Evolutionary conservation across 2,329 filamentous ascomycete genomes (phyloP), one percentile per base, ranked within the genome.

Genomic region (Ceratocystis lukuohia): DNA sequence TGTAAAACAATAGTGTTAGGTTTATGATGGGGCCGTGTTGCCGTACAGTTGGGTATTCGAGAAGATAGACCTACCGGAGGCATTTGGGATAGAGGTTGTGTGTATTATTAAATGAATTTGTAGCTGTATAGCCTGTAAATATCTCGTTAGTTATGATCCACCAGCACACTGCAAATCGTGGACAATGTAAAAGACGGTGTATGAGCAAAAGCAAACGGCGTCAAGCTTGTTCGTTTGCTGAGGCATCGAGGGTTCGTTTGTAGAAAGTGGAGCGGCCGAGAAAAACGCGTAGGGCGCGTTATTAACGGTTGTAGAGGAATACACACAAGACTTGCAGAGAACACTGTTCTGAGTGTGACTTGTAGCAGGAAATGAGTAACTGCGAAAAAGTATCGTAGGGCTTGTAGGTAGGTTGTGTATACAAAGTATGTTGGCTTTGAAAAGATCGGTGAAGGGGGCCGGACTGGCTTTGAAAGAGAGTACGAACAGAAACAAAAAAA

Each of bases 41-140:
- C 22, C 7, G 1, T 48, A 3, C 1, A 7, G 5, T 48, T 7
- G 20, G 20, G 3, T 2, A 48, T n/a, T n/a, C 46, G n/a, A 48
- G 48, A 15, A 5, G 48, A 15, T 15, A 45, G 69, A 74, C 75
- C 74, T 76, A 77, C 75, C 66, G 74, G 73, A 72, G 75, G 74
- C 75, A 76, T 76, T 53, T 72, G 74, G 69, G 67, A 61, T 57
- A 28, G 41, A 68, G 68, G 28, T 61, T 62, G 59, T 61, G 22
- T 30, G 41, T 62, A 56, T 61, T 50, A 64, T 67, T 61, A 53
- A 30, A 65, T 45, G 44, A 53, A 68, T 65, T 59, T 68, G 62
- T 25, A 64, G 33, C 45, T 22, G 20, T 59, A 33, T 30, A 30
- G 56, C 15, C 56, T 59, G 12, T 20, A 5, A 17, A 59, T 5